Evolutionary conservation across 805 yeast species (phyloP).

Genomic region (Ogataea dorogensis): DNA sequence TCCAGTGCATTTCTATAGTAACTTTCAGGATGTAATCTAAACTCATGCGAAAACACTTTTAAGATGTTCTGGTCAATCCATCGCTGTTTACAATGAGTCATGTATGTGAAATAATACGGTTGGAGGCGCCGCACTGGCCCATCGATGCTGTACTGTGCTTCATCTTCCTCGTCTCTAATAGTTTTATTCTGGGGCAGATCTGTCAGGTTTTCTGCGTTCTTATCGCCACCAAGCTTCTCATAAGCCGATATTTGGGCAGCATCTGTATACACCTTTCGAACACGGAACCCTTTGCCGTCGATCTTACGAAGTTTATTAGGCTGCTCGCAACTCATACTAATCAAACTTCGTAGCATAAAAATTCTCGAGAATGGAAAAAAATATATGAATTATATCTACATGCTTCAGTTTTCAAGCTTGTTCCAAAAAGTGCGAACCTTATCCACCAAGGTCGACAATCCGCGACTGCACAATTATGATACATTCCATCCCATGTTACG

Average conservation of each 20-base stretch:
- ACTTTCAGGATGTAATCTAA: slow-evolving; percentile 69
- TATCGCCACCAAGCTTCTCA: slow-evolving; percentile 39
- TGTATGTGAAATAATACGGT: slow-evolving; percentile 86
- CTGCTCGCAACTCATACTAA: slow-evolving; percentile 11
- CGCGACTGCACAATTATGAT: slow-evolving; percentile 23
- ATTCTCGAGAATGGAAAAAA: slow-evolving; percentile 1
- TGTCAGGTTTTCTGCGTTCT: slow-evolving; percentile 13
- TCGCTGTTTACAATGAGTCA: slow-evolving; percentile 86
- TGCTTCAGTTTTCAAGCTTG: slow-evolving; percentile 13
- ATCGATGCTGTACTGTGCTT: slow-evolving; percentile 53
- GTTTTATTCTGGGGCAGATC: slow-evolving; percentile 27
- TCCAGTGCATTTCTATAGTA: slow-evolving; percentile 58
- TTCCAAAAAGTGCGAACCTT: slow-evolving; percentile 18
- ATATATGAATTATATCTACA: not conserved
- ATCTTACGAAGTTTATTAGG: slow-evolving; percentile 24
- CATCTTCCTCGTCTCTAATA: slow-evolving; percentile 56
- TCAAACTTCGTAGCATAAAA: slow-evolving; percentile 5
- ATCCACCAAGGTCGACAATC: slow-evolving; percentile 30
- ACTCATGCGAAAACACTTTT: slow-evolving; percentile 82
- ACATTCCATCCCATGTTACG: slow-evolving; percentile 29
- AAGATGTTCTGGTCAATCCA: slow-evolving; percentile 85
- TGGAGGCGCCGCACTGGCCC: slow-evolving; percentile 68
- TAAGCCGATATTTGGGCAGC: slow-evolving; percentile 42
- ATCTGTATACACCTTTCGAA: slow-evolving; percentile 44
- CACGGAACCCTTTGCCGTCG: slow-evolving; percentile 48